Evolutionary conservation across 805 yeast species (phyloP).

Genomic region (Wickerhamomyces hampshirensis): DNA sequence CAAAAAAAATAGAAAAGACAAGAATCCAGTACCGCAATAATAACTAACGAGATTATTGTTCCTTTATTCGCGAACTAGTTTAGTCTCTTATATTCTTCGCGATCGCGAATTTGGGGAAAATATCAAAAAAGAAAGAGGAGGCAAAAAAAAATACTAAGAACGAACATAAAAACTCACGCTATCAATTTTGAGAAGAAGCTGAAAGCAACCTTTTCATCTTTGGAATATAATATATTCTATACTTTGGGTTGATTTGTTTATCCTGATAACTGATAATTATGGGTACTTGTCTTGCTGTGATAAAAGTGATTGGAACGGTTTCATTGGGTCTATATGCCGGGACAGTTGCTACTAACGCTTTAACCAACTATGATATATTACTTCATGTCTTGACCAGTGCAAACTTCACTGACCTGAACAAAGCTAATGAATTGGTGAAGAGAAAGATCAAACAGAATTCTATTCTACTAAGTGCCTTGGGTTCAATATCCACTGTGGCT

Average conservation of each 20-base stretch:
- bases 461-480: conserved; percentile 31
- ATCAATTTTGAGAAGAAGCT: not conserved
- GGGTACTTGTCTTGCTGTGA: conserved; percentile 52
- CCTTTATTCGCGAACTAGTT: too few species aligned
- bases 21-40: too few species aligned
- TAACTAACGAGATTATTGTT: too few species aligned
- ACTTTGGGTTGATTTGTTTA: too few species aligned
- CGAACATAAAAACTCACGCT: not conserved
- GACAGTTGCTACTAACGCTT: conserved; percentile 34
- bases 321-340: conserved; percentile 65
- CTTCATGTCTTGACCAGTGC: conserved; percentile 29
- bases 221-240: too few species aligned
- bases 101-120: too few species aligned
- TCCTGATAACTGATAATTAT: too few species aligned
- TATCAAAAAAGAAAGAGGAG: too few species aligned
- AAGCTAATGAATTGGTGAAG: conserved; percentile 18
- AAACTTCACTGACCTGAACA: conserved; percentile 25
- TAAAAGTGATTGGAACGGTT: conserved; percentile 60
- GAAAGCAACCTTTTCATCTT: too few species aligned
- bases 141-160: too few species aligned
- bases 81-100: too few species aligned
- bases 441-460: conserved; percentile 20
- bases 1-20: too few species aligned
- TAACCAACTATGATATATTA: conserved; percentile 18
- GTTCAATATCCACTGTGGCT: conserved; percentile 44